Evolutionary conservation across 2,329 filamentous ascomycete species (phyloP).

Genomic region (Ophiostoma piceae): DNA sequence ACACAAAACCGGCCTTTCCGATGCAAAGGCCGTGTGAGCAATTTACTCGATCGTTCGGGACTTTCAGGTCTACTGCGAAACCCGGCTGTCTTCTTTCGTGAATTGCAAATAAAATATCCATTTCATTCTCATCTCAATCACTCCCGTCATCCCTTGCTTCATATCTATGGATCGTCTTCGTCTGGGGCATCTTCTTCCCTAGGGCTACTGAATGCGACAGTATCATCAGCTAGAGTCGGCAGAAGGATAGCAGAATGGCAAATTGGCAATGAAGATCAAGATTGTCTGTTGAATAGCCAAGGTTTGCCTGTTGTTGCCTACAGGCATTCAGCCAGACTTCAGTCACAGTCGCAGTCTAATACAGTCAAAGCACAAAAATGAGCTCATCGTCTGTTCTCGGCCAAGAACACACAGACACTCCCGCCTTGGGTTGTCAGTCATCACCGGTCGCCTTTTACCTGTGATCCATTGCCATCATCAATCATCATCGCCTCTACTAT

Average conservation of each 20-base stretch:
- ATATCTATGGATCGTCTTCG: constrained; percentile 11
- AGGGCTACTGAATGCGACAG: constrained; percentile 12
- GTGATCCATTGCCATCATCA: background rate
- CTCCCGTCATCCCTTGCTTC: constrained; percentile 9
- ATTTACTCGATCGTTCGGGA: background rate
- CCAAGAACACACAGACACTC: constrained; percentile 13
- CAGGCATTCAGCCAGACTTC: background rate
- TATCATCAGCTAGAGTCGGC: constrained; percentile 14
- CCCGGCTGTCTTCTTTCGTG: background rate
- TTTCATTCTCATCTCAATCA: background rate
- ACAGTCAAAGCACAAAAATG: constrained; percentile 12
- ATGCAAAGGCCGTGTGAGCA: constrained; percentile 10
- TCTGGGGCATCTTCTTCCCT: constrained; percentile 7
- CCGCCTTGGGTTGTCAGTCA: constrained; percentile 10
- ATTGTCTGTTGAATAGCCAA: background rate
- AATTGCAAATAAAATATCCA: background rate
- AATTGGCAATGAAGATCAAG: background rate
- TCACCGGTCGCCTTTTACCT: background rate
- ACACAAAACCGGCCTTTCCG: constrained; percentile 13
- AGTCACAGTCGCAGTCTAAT: constrained; percentile 8
- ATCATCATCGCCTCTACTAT: background rate
- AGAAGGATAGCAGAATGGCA: background rate
- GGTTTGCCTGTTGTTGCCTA: background rate
- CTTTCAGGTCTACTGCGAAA: background rate
- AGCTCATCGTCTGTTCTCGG: constrained; percentile 5